phyloP scores from a whole-genome alignment of 2,329 filamentous ascomycete genomes.

The Thermoascus crustaceus region DNA sequence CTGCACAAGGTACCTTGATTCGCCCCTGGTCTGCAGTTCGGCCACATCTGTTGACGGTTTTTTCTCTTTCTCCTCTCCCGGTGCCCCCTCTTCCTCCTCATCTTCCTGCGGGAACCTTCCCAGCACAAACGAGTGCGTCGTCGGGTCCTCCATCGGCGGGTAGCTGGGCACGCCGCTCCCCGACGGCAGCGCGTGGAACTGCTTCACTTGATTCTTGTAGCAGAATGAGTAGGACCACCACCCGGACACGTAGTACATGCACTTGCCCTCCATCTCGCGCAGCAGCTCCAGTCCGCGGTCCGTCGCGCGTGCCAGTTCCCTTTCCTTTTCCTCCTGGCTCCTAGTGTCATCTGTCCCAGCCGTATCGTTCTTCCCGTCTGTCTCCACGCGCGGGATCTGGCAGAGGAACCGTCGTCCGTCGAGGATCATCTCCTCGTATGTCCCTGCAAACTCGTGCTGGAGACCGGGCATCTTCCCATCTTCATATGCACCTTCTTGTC shows the following conservation, averaged over 20 bases:
- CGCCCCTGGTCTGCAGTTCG: slow-evolving; percentile 71
- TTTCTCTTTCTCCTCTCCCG: slow-evolving; percentile 21
- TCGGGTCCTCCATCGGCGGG: slow-evolving; percentile 68
- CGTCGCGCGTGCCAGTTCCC: slow-evolving; percentile 69
- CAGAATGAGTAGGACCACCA: slow-evolving; percentile 98
- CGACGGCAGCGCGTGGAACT: slow-evolving; percentile 77
- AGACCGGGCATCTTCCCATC: slow-evolving; percentile 3
- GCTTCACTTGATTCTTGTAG: slow-evolving; percentile 76
- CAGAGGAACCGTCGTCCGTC: slow-evolving; percentile 70
- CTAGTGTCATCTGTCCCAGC: slow-evolving; percentile 48
- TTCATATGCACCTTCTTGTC: slow-evolving; percentile 25
- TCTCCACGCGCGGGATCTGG: slow-evolving; percentile 64
- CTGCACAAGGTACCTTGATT: slow-evolving; percentile 80
- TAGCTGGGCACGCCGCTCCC: slow-evolving; percentile 57
- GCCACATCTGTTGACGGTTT: slow-evolving; percentile 38
- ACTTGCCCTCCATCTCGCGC: slow-evolving; percentile 65
- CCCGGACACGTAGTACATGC: slow-evolving; percentile 74
- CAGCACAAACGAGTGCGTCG: slow-evolving; percentile 67
- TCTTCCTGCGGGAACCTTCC: slow-evolving; percentile 49
- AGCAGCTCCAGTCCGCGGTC: slow-evolving; percentile 73
- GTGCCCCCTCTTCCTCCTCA: slow-evolving; percentile 21
- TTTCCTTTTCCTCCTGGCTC: slow-evolving; percentile 61
- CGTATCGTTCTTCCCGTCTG: slow-evolving; percentile 57
- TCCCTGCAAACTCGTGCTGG: slow-evolving; percentile 11
- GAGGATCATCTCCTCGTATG: slow-evolving; percentile 68